These are phyloP conservation scores for Solanum tarijense DNA, from an alignment of 257 asterid species.

Conservation along the genomic window DNA sequence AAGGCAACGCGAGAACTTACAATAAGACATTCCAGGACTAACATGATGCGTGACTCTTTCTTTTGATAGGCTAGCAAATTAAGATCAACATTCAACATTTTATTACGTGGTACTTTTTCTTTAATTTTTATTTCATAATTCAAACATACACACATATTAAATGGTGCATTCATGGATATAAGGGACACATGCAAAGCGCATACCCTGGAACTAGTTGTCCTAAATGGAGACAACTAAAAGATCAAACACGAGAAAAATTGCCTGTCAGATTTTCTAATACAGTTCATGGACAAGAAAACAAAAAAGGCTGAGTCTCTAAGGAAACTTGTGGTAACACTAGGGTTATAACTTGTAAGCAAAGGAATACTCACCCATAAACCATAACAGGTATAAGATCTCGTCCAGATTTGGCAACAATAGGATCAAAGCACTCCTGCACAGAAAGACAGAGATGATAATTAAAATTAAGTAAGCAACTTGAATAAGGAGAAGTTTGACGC, in stretches of 20 bases:
- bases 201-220: not conserved
- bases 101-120: not conserved
- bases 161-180: not conserved
- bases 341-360: not conserved
- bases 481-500: not conserved
- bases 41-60: not conserved
- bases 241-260: not conserved
- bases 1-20: not conserved
- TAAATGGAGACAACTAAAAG: not conserved
- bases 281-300: not conserved
- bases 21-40: not conserved
- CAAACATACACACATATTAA: not conserved
- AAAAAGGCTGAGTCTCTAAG: not conserved
- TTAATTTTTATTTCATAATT: not conserved
- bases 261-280: not conserved
- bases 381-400: conserved; percentile 98
- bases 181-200: not conserved
- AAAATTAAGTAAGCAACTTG: not conserved
- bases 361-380: conserved; percentile 85
- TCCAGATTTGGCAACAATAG: conserved; percentile 88
- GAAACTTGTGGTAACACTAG: not conserved
- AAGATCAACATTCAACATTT: not conserved
- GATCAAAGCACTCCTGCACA: conserved; percentile 93
- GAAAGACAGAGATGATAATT: conserved; percentile 3
- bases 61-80: not conserved